Evolutionary conservation across 306 rosid genomes (phyloP).

Genomic region (Rosa chinensis): DNA sequence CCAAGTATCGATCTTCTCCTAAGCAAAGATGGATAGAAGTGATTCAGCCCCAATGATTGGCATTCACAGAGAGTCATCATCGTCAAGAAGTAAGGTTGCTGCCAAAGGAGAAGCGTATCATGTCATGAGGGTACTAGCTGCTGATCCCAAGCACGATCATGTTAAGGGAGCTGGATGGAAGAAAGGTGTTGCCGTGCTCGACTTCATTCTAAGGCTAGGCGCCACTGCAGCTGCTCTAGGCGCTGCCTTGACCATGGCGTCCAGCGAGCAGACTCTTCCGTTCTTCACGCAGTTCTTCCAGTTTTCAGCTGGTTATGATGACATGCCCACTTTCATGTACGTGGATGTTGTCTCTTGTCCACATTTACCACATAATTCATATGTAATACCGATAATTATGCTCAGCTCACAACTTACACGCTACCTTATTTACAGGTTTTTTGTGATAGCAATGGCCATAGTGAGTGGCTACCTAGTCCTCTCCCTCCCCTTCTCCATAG

Average conservation of each 20-base stretch:
- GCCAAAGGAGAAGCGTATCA: slow-evolving; percentile 42
- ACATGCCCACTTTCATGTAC: slow-evolving; percentile 55
- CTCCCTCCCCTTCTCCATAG: slow-evolving; percentile 62
- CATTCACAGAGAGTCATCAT: slow-evolving; percentile 28
- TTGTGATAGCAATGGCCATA: slow-evolving; percentile 57
- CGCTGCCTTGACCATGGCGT: slow-evolving; percentile 55
- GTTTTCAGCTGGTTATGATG: slow-evolving; percentile 62
- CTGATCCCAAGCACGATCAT: slow-evolving; percentile 19
- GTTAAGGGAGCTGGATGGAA: slow-evolving; percentile 47
- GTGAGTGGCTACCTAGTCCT: slow-evolving; percentile 66
- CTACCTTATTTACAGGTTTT: slow-evolving; percentile 49
- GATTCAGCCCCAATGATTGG: slow-evolving; percentile 36
- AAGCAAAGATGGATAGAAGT: slow-evolving; percentile 29
- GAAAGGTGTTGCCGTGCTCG: slow-evolving; percentile 57
- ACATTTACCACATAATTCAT: neutral
- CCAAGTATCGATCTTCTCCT: neutral
- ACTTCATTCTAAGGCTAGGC: slow-evolving; percentile 59
- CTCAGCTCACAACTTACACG: neutral
- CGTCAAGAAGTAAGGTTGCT: slow-evolving; percentile 27
- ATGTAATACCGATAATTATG: neutral
- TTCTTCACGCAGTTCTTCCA: slow-evolving; percentile 78
- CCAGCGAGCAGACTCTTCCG: slow-evolving; percentile 51
- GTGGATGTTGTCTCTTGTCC: slow-evolving; percentile 4
- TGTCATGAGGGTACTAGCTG: slow-evolving; percentile 5
- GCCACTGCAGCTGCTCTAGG: slow-evolving; percentile 47